phyloP scores from a whole-genome alignment of 345 rosid species.

The Limnanthes douglasii region DNA sequence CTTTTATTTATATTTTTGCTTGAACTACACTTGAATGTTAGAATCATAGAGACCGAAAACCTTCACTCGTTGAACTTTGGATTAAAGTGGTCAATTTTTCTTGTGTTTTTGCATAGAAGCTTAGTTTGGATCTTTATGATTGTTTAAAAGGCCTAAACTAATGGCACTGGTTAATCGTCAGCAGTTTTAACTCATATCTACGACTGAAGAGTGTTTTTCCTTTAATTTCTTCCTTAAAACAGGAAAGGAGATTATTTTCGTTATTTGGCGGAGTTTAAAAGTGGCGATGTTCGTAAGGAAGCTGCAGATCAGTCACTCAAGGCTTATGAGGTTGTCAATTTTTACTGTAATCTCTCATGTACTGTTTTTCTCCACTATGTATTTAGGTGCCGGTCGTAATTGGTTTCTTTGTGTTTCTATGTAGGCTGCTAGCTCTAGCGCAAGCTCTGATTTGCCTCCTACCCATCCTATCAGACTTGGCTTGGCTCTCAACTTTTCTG shows the following conservation, averaged over 20 bases:
- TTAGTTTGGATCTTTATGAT: too few relatives aligned
- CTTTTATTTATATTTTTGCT: too few relatives aligned
- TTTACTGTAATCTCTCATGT: background rate
- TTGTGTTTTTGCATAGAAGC: background rate
- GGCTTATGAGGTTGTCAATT: conserved; percentile 16
- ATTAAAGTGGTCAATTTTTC: background rate
- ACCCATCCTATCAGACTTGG: conserved; percentile 87
- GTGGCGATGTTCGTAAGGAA: conserved; percentile 25
- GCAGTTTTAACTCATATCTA: too few relatives aligned
- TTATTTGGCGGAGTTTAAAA: conserved; percentile 41
- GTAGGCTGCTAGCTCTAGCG: conserved; percentile 24
- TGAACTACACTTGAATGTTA: too few relatives aligned
- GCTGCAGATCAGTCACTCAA: conserved; percentile 30
- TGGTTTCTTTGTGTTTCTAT: background rate
- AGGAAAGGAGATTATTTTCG: conserved; percentile 56
- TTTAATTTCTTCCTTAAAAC: conserved; percentile 1
- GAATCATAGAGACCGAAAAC: too few relatives aligned
- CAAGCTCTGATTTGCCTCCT: conserved; percentile 40
- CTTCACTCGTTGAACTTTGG: too few relatives aligned
- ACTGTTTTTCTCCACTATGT: background rate
- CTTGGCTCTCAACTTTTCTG: conserved; percentile 74
- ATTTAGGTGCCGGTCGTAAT: background rate
- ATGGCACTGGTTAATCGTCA: too few relatives aligned
- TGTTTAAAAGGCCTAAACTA: too few relatives aligned
- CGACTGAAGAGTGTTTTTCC: too few relatives aligned